A percentile compares a stretch with the other conserved stretches of the same genome.
Conservation (phyloP, 768 basidiomycete genomes). For the Lepiota brunneoincarnata region DNA sequence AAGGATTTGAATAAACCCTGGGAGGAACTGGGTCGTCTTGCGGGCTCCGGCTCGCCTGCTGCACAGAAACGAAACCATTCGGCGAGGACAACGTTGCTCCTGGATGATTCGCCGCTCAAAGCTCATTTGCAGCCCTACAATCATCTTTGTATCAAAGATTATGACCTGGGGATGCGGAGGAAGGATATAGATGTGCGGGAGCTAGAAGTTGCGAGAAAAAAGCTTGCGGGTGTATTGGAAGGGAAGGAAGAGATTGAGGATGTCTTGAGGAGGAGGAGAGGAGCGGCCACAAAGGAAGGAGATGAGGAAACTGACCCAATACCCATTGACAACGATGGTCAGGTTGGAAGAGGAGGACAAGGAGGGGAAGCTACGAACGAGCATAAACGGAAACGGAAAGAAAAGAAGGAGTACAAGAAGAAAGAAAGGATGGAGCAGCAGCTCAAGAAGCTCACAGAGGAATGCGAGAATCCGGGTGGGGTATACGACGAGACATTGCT, state of each 20-base stretch:
- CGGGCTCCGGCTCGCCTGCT: constrained; percentile 14
- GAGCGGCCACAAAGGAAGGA: background rate
- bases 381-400: constrained; percentile 16
- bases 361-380: constrained; percentile 2
- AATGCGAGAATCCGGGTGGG: constrained; percentile 1
- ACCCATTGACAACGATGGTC: background rate
- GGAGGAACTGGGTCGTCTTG: constrained; percentile 32
- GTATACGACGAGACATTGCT: constrained; percentile 55
- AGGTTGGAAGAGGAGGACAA: background rate
- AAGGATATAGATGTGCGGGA: constrained; percentile 24
- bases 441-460: constrained; percentile 13
- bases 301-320: background rate
- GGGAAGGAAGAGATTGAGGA: constrained; percentile 8
- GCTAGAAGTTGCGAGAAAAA: constrained; percentile 5
- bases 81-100: constrained; percentile 41
- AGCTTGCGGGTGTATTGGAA: background rate
- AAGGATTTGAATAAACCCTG: constrained; percentile 77
- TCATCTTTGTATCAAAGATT: constrained; percentile 76
- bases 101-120: constrained; percentile 56
- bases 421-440: background rate
- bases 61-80: constrained; percentile 31
- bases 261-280: background rate
- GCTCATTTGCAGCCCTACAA: constrained; percentile 75
- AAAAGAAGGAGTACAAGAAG: constrained; percentile 16
- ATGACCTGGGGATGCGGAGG: constrained; percentile 43